Evolutionary conservation across 2,329 filamentous ascomycete species (phyloP), one percentile per base, ranked within the genome.

Genomic region (Rutstroemia sp.): DNA sequence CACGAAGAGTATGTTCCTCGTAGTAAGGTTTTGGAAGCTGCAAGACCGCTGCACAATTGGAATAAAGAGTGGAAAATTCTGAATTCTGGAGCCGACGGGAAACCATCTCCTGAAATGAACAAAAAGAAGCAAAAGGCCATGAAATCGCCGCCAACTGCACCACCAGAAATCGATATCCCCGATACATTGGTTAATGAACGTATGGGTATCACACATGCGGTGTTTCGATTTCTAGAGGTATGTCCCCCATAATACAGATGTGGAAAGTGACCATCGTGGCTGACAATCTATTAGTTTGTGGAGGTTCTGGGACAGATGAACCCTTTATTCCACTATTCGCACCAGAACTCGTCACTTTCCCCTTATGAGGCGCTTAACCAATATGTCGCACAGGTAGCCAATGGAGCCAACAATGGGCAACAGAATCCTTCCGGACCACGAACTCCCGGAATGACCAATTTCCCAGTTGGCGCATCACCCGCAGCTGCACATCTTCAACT

Each of bases 1-100:
- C 87, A 95, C 65, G 88, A 92, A 63, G 92, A 97, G 72, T 96
- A 87, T 65, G 76, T 97, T 47, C 86, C 91, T 21, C 83, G 89
- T 54, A 81, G 77, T 59, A 77, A 78, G 61, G 79, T 84, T 8
- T 79, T 86, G 40, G 75, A 84, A 46, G 80, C 80, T 6, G 82
- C 82, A 14, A 79, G 80, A 63, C 83, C 83, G 2, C 73, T 78
- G 25, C 83, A 86, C 61, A 76, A 78, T 60, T 86, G 83, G 83
- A 74, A 79, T 63, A 86, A 86, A 71, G 82, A 86, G 23, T 86
- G 83, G 82, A 75, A 77, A 58, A 79, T 74, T 64, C 69, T 81
- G 45, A 86, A 86, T 68, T 68, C 74, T 1, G 73, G 76, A 56
- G 54, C 60, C 6, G 81, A 85, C 61, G 71, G 70, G 51, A 84